Evolutionary conservation across 176 grass and related monocot species (phyloP), one percentile per base, ranked within the genome.

Genomic region (Juncus inflexus): DNA sequence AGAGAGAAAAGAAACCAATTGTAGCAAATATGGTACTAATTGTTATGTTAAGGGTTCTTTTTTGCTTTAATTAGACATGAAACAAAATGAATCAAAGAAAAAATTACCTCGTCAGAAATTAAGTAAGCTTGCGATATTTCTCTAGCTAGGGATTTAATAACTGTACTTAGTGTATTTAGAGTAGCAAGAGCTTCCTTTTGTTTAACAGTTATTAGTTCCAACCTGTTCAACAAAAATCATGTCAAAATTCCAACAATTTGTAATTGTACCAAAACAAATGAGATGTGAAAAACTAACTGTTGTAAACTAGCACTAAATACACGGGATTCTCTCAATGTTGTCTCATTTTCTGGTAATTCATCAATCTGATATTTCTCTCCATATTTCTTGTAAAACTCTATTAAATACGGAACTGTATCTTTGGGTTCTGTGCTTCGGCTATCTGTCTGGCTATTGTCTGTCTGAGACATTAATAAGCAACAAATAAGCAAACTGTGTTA

Each of bases 361-460:
- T 97, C 92, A 59, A 89, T 82, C 88, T 83, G 87, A 75, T 97
- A 45, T 12, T 79, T 91, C 73, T 89, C 84, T 79, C 92, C 89
- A 65, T 97, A 97, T 10, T 53, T 64, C 74, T 91, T 97, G 76
- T 97, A 97, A 81, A 97, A 97, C 73, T 97, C 92, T 76, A 83
- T 87, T 56, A 97, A 59, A 65, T 81, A 83, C 63, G 82, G 76
- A 72, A 97, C 78, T 85, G 90, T 87, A 53, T 77, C 82, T 58
- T 74, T 97, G 62, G 87, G 69, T 64, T 97, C 87, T 81, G 91
- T 97, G 41, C 70, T 52, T 89, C 81, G 64, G 91, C 85, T 81
- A 79, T 80, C 57, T 84, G 69, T 4, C 85, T 63, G 50, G 86
- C 56, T 58, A 91, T 84, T 6, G 67, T 97, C 85, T 85, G 87